Percentiles rank a stretch among this genome's conserved stretches.
phyloP scores from a whole-genome alignment of 2,329 filamentous ascomycete genomes.

The Fusarium dlaminii region DNA sequence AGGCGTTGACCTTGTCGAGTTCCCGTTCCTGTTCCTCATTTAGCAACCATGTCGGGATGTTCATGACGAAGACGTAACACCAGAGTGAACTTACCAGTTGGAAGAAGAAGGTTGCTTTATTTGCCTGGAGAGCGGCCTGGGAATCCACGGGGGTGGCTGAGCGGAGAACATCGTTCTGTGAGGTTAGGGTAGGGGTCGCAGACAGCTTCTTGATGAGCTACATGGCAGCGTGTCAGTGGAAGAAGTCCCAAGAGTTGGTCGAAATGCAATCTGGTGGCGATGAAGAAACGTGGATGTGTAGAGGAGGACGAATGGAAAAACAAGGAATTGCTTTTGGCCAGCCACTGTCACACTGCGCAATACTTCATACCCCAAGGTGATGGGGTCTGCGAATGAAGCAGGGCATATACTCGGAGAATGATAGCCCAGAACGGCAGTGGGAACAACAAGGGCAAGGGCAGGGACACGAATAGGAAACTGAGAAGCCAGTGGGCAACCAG shows the following conservation, averaged over 20 bases:
- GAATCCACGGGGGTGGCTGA: slow-evolving; percentile 69
- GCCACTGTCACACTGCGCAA: slow-evolving; percentile 27
- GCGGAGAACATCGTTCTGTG: slow-evolving; percentile 73
- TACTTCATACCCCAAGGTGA: slow-evolving; percentile 11
- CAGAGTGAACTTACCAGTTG: slow-evolving; percentile 73
- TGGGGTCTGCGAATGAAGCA: slow-evolving; percentile 22
- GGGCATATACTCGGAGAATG: slow-evolving; percentile 10
- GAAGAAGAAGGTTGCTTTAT: slow-evolving; percentile 99
- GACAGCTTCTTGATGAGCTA: slow-evolving; percentile 99
- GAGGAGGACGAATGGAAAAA: slow-evolving; percentile 32
- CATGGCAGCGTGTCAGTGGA: slow-evolving; percentile 40
- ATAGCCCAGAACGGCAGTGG: slow-evolving; percentile 6
- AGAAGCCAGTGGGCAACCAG: slow-evolving; percentile 1
- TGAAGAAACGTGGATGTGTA: slow-evolving; percentile 34
- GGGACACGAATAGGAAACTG: not conserved
- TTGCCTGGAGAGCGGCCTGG: slow-evolving; percentile 91
- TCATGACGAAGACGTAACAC: slow-evolving; percentile 36
- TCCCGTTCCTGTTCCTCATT: slow-evolving; percentile 82
- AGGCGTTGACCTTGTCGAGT: slow-evolving; percentile 97
- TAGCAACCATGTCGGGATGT: slow-evolving; percentile 48
- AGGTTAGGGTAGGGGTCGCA: slow-evolving; percentile 83
- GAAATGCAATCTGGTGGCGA: slow-evolving; percentile 21
- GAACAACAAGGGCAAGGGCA: slow-evolving; percentile 2
- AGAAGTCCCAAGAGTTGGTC: slow-evolving; percentile 14
- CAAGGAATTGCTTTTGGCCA: slow-evolving; percentile 29